phyloP scores from a whole-genome alignment of 1,284 basidiomycete genomes.

The Apiotrichum brassicae region DNA sequence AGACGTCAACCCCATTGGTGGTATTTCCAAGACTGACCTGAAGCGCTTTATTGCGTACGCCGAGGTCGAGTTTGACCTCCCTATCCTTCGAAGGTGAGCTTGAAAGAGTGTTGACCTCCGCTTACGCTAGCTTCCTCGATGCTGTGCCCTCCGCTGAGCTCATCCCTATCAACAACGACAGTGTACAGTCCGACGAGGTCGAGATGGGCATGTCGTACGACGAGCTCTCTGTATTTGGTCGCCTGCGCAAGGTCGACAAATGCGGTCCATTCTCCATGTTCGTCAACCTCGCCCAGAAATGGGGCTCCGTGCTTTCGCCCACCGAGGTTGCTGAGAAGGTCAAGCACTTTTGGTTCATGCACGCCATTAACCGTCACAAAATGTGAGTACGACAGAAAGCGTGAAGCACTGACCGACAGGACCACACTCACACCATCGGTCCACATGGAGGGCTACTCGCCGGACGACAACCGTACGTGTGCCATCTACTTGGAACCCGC shows the following conservation, averaged over 20 bases:
- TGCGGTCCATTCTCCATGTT: slow-evolving; percentile 97
- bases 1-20: slow-evolving; percentile 97
- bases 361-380: slow-evolving; percentile 95
- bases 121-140: slow-evolving; percentile 64
- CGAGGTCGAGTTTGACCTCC: slow-evolving; percentile 68
- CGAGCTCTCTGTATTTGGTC: slow-evolving; percentile 86
- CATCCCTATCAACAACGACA: slow-evolving; percentile 84
- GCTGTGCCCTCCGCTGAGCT: slow-evolving; percentile 94
- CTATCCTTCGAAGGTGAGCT: slow-evolving; percentile 66
- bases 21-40: slow-evolving; percentile 94
- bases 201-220: slow-evolving; percentile 99
- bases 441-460: slow-evolving; percentile 65
- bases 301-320: slow-evolving; percentile 71
- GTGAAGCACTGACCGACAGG: slow-evolving; percentile 18
- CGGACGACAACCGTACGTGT: slow-evolving; percentile 11
- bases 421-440: slow-evolving; percentile 95
- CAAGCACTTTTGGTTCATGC: slow-evolving; percentile 94
- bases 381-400: slow-evolving; percentile 55
- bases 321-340: slow-evolving; percentile 91
- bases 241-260: slow-evolving; percentile 91
- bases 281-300: slow-evolving; percentile 85
- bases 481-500: slow-evolving; percentile 3
- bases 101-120: background rate
- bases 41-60: slow-evolving; percentile 93
- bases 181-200: slow-evolving; percentile 93